Base-by-base conservation (phyloP, 1,139 yeast species). In the Geotrichum aggregatum region DNA sequence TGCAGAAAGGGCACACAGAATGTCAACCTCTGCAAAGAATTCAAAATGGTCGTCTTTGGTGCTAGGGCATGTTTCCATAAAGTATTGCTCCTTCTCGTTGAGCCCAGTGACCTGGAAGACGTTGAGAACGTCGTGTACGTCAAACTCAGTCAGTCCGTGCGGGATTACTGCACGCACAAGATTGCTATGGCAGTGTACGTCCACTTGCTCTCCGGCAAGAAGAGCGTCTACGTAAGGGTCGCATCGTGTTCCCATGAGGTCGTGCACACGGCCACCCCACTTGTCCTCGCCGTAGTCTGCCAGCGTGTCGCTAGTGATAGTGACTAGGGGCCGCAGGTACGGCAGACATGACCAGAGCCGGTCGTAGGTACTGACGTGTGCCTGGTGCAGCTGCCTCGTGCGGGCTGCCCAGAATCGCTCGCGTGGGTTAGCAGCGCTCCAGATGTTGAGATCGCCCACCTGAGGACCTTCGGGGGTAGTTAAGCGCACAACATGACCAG, bases 361-460 rank as follows among this genome's bases (percentile, higher is more conserved):
- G 65, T 82, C 87, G 61, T 71, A 77, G 11, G 79, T 78, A 14
- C 81, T 75, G 26, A 82, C 84, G 65, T 82, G 87, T 2, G 84
- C 78, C n/a, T 80, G 75, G 58, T 82, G 85, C 55, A 82, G 69
- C 64, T 82, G 87, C 63, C 87, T 73, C 0, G 85, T 80, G 61
- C 87, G 71, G 7, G 85, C 77, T 10, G 87, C 87, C 87, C 87
- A 82, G 63, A 82, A 74, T 56, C 83, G 68, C 62, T 82, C 87
- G 55, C 84, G 69, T 16, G 83, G 84, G 62, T 81, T 80, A 59
- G 78, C 73, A 41, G 70, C 69, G 61, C 76, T 78, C 87, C 86
- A 82, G 48, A 80, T 76, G 66, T 82, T 82, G 65, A 82, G 74
- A 61, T 82, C 87, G 60, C 85, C 82, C 3, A 82, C 87, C 63